Percentiles rank a stretch among this genome's conserved stretches.
These are phyloP conservation scores for Penicillium turbatum DNA, from an alignment of 495 filamentous ascomycete genomes.

Conservation along the genomic window DNA sequence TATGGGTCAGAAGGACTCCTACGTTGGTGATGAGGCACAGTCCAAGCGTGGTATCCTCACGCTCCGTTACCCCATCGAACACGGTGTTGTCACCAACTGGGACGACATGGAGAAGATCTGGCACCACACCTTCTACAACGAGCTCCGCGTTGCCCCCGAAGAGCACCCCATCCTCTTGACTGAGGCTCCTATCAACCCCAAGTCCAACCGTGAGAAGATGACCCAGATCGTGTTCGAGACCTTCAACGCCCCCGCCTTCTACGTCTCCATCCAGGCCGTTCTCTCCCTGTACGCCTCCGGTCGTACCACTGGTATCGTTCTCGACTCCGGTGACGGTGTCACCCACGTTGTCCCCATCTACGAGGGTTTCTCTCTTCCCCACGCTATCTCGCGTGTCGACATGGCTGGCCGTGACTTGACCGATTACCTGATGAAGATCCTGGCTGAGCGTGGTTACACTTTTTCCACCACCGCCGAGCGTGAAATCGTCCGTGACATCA, in stretches of 20 bases:
- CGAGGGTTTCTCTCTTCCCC: constrained; percentile 98
- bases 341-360: constrained; percentile 99
- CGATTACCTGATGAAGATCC: constrained; percentile 99
- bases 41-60: constrained; percentile 99
- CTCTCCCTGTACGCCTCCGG: constrained; percentile 98
- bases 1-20: constrained; percentile 99
- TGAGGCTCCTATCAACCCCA: constrained; percentile 99
- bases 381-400: constrained; percentile 98
- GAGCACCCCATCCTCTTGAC: constrained; percentile 99
- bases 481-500: constrained; percentile 99
- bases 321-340: constrained; percentile 99
- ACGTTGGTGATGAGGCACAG: constrained; percentile 99
- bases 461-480: constrained; percentile 99
- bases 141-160: constrained; percentile 98
- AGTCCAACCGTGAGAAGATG: constrained; percentile 99
- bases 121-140: constrained; percentile 99
- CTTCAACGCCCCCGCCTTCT: constrained; percentile 99
- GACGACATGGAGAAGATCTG: constrained; percentile 99
- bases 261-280: constrained; percentile 99
- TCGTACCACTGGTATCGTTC: constrained; percentile 99
- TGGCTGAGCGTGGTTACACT: constrained; percentile 97
- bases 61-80: constrained; percentile 98
- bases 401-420: constrained; percentile 99
- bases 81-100: constrained; percentile 99
- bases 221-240: constrained; percentile 99